A percentile compares a stretch with the other conserved stretches of the same genome.
phyloP scores from a whole-genome alignment of 2,329 filamentous ascomycete genomes.

The Berkeleyomyces rouxiae region DNA sequence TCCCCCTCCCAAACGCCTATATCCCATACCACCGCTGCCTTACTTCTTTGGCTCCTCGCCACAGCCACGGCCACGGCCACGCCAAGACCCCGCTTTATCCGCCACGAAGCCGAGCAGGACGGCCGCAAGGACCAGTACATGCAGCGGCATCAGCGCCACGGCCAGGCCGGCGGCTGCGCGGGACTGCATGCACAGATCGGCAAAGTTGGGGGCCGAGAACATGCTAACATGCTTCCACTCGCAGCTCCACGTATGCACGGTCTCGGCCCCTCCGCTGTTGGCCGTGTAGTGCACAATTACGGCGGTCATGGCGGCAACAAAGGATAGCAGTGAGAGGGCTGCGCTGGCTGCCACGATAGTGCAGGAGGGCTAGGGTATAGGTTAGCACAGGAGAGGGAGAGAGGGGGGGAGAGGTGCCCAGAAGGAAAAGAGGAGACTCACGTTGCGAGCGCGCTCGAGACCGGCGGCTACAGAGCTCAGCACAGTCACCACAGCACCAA shows the following conservation, averaged over 20 bases:
- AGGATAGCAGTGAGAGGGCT: conserved; percentile 40
- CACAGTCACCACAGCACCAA: conserved; percentile 32
- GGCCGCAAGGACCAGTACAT: conserved; percentile 31
- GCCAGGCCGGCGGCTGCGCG: conserved; percentile 36
- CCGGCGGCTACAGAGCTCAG: conserved; percentile 32
- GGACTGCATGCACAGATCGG: conserved; percentile 39
- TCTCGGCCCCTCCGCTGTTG: conserved; percentile 16
- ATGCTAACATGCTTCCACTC: conserved; percentile 40
- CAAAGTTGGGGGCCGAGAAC: conserved; percentile 36
- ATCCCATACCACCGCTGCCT: neutral
- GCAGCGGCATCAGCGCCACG: conserved; percentile 39
- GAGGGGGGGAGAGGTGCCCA: neutral
- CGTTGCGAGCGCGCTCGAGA: conserved; percentile 31
- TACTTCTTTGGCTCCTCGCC: neutral
- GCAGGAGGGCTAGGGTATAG: conserved; percentile 15
- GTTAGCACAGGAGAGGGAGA: neutral
- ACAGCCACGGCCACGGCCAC: neutral
- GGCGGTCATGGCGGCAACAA: conserved; percentile 34
- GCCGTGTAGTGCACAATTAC: conserved; percentile 22
- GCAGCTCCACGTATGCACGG: conserved; percentile 46
- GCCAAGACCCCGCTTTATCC: neutral
- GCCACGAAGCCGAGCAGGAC: conserved; percentile 23
- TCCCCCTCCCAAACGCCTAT: neutral
- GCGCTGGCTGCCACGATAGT: conserved; percentile 5
- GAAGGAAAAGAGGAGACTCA: conserved; percentile 24